These are phyloP conservation scores for Ophiostoma tasmaniense DNA, from an alignment of 2,329 filamentous ascomycete genomes.

Conservation along the genomic window DNA sequence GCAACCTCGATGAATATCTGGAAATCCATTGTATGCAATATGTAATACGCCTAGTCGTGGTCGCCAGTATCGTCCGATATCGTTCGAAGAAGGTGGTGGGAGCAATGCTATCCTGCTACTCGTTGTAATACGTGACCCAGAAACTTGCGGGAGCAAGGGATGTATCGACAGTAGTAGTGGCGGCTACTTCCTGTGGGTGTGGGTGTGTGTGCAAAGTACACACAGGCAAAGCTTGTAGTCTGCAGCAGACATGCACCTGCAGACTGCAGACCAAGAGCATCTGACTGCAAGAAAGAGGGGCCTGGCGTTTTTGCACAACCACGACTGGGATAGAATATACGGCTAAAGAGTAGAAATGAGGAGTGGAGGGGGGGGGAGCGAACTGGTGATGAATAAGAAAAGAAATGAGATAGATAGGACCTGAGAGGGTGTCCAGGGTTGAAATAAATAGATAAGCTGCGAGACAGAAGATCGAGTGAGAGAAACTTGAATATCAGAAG, in stretches of 20 bases:
- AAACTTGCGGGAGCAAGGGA: neutral
- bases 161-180: neutral
- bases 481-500: neutral
- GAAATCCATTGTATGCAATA: neutral
- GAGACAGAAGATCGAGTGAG: neutral
- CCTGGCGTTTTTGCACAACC: neutral
- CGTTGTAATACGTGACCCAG: neutral
- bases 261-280: neutral
- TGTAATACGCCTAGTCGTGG: neutral
- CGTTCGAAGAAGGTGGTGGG: neutral
- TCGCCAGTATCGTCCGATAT: neutral
- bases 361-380: too few species aligned
- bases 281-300: constrained; percentile 1
- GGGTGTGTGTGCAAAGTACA: neutral
- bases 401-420: too few species aligned
- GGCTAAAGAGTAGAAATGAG: neutral
- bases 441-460: neutral
- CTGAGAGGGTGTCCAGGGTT: too few species aligned
- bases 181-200: neutral
- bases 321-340: neutral
- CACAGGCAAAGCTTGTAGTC: neutral
- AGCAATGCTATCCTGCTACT: neutral
- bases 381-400: too few species aligned
- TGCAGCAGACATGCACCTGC: neutral
- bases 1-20: neutral